A percentile compares a stretch with the other conserved stretches of the same genome.
These are phyloP conservation scores for Blastobotrys niveus DNA, from an alignment of 1,139 yeast genomes.

Conservation along the genomic window DNA sequence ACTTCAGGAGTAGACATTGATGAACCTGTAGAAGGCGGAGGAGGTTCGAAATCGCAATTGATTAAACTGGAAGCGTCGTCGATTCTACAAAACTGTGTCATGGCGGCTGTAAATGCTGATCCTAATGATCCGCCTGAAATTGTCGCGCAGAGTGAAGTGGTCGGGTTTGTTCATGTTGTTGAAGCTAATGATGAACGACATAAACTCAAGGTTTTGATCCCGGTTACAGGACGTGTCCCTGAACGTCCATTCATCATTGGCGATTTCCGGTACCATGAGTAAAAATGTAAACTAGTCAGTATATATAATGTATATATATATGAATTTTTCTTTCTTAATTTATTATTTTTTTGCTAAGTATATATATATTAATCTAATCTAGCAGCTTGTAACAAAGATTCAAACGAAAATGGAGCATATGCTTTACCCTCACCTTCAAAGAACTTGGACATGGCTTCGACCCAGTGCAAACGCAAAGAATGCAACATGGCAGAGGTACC, in stretches of 20 bases:
- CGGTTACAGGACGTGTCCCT: constrained; percentile 85
- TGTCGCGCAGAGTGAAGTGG: constrained; percentile 52
- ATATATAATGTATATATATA: constrained; percentile 38
- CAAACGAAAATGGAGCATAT: constrained; percentile 74
- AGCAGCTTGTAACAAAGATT: constrained; percentile 11
- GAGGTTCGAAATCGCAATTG: constrained; percentile 21
- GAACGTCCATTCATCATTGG: constrained; percentile 61
- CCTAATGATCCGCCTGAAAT: constrained; percentile 45
- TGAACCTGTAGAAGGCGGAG: constrained; percentile 18
- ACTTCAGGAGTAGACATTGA: constrained; percentile 37
- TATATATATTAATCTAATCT: constrained; percentile 3
- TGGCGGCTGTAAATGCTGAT: constrained; percentile 67
- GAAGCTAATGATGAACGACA: constrained; percentile 65
- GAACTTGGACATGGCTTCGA: constrained; percentile 97
- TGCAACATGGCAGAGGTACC: constrained; percentile 99
- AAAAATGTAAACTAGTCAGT: constrained; percentile 13
- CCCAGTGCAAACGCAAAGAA: constrained; percentile 96
- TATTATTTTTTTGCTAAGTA: background rate
- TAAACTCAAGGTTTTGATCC: constrained; percentile 69
- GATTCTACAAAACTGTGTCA: constrained; percentile 62
- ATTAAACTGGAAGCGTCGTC: constrained; percentile 47
- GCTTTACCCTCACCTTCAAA: constrained; percentile 93
- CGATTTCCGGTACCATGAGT: constrained; percentile 64
- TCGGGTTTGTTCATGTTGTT: constrained; percentile 57
- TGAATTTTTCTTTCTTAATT: background rate